Conservation (phyloP, 2,329 filamentous ascomycete genomes). For the Stemphylium lycopersici region DNA sequence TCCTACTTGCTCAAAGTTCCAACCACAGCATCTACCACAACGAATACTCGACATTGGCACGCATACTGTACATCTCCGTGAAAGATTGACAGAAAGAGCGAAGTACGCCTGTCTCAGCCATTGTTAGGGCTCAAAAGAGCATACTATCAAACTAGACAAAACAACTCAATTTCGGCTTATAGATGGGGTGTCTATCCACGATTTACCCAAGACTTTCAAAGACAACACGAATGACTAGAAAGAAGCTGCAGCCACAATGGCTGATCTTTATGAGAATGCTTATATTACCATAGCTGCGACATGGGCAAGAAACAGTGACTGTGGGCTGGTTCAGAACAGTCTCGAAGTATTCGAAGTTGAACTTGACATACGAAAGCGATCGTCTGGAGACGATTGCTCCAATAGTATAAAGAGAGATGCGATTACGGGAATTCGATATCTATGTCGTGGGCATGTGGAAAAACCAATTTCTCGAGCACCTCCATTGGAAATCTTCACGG, state of each 20-base stretch:
- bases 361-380: background rate
- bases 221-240: background rate
- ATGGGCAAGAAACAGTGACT: background rate
- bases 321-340: no score
- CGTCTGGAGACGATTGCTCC: background rate
- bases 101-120: slow-evolving; percentile 3
- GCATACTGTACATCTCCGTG: background rate
- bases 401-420: background rate
- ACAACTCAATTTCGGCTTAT: fast-evolving
- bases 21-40: background rate
- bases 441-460: background rate
- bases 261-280: background rate
- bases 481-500: background rate
- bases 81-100: fast-evolving
- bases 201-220: background rate
- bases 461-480: background rate
- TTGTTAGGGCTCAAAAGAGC: background rate
- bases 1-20: fast-evolving
- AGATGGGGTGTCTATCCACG: background rate
- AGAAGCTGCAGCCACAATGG: background rate
- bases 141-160: background rate
- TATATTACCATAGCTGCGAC: background rate
- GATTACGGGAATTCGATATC: background rate
- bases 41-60: background rate
- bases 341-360: background rate